Evolutionary conservation across 1,284 basidiomycete species (phyloP), one percentile per base, ranked within the genome.

Genomic region (Puccinia hordei): DNA sequence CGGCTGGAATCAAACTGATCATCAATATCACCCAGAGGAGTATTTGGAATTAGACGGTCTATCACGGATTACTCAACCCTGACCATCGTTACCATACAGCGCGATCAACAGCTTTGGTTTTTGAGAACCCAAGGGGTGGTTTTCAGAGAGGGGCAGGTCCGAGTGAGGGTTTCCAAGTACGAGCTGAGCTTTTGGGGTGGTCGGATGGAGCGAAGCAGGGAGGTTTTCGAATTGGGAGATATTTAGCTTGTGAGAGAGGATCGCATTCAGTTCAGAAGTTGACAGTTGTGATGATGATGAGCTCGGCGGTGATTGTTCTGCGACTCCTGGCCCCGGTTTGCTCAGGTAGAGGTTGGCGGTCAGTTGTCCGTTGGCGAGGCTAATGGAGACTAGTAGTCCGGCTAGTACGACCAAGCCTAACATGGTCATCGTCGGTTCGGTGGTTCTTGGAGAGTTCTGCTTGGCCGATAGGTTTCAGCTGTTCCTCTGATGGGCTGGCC

Each of bases 1-100:
- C 10, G 61, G 35, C 73, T 74, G 49, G 5, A 73, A 35, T 55
- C 30, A 35, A 35, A 38, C 24, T 6, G n/a, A 24, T 57, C 9
- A 57, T 27, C 8, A 8, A 24, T 27, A 5, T 13, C 27, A 59
- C 38, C 38, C 38, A 41, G 38, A n/a, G 27, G 69, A 49, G 41
- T 46, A n/a, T 57, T 53, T 66, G 9, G 10, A 74, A 38, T 0
- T n/a, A 74, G 2, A 27, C n/a, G 22, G 38, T 15, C 1, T 33
- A 12, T 15, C 8, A 33, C 27, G 13, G 30, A 33, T 1, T 17
- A 33, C 35, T 55, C 57, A 55, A 74, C 73, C 10, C 44, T 73
- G 71, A 33, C 57, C 55, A 74, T 74, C 73, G 61, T 44, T 74
- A 13, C 73, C 73, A 55, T 74, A 74, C 22, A 74, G 57, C 5